A percentile compares a stretch with the other conserved stretches of the same genome.
Evolutionary conservation across 75 land plant genomes (phyloP).

Genomic region (Selaginella tamariscina): DNA sequence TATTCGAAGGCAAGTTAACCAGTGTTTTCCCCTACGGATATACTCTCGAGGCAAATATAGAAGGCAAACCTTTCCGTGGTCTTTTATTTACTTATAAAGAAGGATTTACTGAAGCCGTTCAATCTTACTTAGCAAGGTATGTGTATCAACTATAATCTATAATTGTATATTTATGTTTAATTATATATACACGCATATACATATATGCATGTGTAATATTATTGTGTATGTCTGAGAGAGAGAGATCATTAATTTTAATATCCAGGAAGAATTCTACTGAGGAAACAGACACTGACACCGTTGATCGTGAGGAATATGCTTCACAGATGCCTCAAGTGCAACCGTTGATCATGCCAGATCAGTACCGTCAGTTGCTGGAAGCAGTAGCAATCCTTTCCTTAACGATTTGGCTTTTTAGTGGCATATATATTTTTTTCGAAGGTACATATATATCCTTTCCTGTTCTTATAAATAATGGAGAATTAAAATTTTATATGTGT

Average conservation of each 20-base stretch:
- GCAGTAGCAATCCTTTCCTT: neutral
- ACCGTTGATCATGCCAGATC: neutral
- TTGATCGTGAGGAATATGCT: too few relatives aligned
- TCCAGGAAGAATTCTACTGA: too few relatives aligned
- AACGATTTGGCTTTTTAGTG: neutral
- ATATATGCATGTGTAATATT: neutral
- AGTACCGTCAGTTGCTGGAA: neutral
- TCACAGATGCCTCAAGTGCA: too few relatives aligned
- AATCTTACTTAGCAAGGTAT: conserved; percentile 39
- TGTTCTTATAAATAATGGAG: too few relatives aligned
- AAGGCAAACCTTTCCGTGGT: conserved; percentile 77
- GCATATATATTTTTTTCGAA: too few relatives aligned
- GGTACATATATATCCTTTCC: too few relatives aligned
- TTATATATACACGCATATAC: neutral
- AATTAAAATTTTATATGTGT: too few relatives aligned
- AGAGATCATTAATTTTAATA: neutral
- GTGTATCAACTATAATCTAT: neutral
- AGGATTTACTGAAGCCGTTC: conserved; percentile 26
- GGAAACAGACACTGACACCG: too few relatives aligned
- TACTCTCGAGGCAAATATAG: conserved; percentile 70
- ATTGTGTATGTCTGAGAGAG: neutral
- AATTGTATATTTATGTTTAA: neutral
- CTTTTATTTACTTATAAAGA: conserved; percentile 55
- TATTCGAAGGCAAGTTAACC: conserved; percentile 65
- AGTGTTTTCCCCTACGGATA: conserved; percentile 48